Evolutionary conservation across 2,329 filamentous ascomycete genomes (phyloP).

Genomic region (Zymoseptoria tritici): DNA sequence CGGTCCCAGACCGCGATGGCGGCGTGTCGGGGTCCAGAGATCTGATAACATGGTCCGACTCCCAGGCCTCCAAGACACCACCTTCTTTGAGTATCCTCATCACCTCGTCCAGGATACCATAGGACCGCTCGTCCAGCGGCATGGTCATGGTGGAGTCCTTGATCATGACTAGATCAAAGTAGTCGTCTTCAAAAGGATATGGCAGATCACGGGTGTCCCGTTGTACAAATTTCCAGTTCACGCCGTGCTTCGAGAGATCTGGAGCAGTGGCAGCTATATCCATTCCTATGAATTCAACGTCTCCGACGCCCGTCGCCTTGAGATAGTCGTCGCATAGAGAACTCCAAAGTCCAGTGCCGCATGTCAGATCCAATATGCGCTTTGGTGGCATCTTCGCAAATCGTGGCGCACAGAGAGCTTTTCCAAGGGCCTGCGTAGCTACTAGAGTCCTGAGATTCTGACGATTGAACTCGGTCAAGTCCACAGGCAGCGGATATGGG

Average conservation of each 20-base stretch:
- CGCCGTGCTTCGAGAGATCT: conserved; percentile 59
- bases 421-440: conserved; percentile 71
- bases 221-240: conserved; percentile 83
- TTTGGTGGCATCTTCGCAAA: conserved; percentile 61
- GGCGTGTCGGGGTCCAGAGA: conserved; percentile 74
- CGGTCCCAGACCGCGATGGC: conserved; percentile 48
- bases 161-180: conserved; percentile 83
- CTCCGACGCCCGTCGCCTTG: conserved; percentile 56
- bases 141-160: conserved; percentile 74
- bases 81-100: conserved; percentile 69
- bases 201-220: conserved; percentile 72
- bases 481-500: conserved; percentile 79
- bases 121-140: conserved; percentile 48
- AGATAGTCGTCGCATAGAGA: conserved; percentile 79
- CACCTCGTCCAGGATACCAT: conserved; percentile 60
- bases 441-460: conserved; percentile 79
- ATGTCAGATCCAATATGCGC: conserved; percentile 77
- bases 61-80: conserved; percentile 81
- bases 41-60: conserved; percentile 75
- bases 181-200: conserved; percentile 68
- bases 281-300: conserved; percentile 72
- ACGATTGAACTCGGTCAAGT: conserved; percentile 78
- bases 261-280: conserved; percentile 70
- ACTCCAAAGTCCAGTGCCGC: conserved; percentile 84
- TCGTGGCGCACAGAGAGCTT: conserved; percentile 65